phyloP scores from a whole-genome alignment of 2,329 filamentous ascomycete genomes.

The Podosphaera leucotricha region DNA sequence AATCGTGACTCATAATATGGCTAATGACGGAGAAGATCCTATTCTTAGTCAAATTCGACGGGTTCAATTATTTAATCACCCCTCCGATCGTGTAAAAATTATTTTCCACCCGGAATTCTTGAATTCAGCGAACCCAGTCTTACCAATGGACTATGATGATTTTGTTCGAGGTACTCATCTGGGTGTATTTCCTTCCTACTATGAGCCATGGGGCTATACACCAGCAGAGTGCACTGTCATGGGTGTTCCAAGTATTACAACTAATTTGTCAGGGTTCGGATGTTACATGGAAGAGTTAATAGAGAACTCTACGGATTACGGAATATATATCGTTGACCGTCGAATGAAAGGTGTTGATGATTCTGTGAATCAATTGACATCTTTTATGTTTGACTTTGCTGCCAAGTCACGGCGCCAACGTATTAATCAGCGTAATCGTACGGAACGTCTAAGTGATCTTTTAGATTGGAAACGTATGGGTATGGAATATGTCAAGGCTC shows the following conservation, averaged over 20 bases:
- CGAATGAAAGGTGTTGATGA: conserved; percentile 90
- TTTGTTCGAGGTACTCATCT: conserved; percentile 94
- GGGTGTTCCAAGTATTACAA: conserved; percentile 96
- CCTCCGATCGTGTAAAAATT: conserved; percentile 84
- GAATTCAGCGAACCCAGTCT: conserved; percentile 81
- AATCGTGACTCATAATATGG: conserved; percentile 97
- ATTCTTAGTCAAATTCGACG: conserved; percentile 88
- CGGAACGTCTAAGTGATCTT: conserved; percentile 79
- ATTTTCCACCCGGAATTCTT: conserved; percentile 97
- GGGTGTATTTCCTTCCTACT: conserved; percentile 91
- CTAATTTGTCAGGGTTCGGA: conserved; percentile 89
- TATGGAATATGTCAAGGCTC: conserved; percentile 95
- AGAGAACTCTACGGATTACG: conserved; percentile 92
- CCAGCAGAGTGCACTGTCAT: conserved; percentile 96
- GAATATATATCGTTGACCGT: conserved; percentile 96
- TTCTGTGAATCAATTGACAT: conserved; percentile 82
- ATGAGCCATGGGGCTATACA: conserved; percentile 98
- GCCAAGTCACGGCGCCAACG: conserved; percentile 84
- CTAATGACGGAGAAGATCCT: conserved; percentile 79
- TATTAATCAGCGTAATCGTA: conserved; percentile 96
- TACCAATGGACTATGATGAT: conserved; percentile 93
- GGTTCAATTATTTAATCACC: conserved; percentile 92
- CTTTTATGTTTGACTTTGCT: conserved; percentile 85
- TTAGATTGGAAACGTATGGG: conserved; percentile 99
- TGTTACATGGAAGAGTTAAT: conserved; percentile 99